Conservation (phyloP, 2,329 filamentous ascomycete species). For the Blastomyces silverae region DNA sequence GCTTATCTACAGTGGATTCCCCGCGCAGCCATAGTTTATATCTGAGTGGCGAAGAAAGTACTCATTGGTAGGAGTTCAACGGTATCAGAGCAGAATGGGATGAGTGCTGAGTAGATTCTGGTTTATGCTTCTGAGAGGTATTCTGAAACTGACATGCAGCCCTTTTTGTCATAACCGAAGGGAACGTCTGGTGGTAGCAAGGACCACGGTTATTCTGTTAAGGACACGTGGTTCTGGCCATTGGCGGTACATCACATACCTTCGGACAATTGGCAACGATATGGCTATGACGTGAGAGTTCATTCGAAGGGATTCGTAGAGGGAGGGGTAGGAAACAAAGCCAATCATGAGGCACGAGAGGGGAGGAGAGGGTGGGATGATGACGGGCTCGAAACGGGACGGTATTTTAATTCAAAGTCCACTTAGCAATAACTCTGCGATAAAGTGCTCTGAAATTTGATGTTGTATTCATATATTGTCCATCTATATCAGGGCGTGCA, state of each 20-base stretch:
- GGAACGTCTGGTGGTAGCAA: not conserved
- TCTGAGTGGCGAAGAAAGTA: too few species aligned
- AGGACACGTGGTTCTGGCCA: constrained; percentile 2
- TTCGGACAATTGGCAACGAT: not conserved
- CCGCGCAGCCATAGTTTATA: too few species aligned
- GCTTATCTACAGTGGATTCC: not conserved
- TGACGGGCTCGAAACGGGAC: not conserved
- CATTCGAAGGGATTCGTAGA: not conserved
- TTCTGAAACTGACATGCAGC: not conserved
- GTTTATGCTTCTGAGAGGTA: not conserved
- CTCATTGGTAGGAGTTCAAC: too few species aligned
- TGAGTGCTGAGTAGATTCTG: not conserved
- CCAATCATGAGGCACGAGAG: not conserved
- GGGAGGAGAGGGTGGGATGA: not conserved
- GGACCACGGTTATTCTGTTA: not conserved
- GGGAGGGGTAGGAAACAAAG: too few species aligned
- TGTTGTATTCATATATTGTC: not conserved
- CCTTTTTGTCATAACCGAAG: not conserved
- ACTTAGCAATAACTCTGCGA: not conserved
- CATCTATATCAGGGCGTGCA: too few species aligned
- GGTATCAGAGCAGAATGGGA: not conserved
- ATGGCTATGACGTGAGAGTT: not conserved
- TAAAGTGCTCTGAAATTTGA: not conserved
- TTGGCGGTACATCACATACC: not conserved
- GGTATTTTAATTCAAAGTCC: not conserved